These are phyloP conservation scores for Trypanosoma conorhini DNA, from an alignment of 208 protist genomes.

Conservation along the genomic window DNA sequence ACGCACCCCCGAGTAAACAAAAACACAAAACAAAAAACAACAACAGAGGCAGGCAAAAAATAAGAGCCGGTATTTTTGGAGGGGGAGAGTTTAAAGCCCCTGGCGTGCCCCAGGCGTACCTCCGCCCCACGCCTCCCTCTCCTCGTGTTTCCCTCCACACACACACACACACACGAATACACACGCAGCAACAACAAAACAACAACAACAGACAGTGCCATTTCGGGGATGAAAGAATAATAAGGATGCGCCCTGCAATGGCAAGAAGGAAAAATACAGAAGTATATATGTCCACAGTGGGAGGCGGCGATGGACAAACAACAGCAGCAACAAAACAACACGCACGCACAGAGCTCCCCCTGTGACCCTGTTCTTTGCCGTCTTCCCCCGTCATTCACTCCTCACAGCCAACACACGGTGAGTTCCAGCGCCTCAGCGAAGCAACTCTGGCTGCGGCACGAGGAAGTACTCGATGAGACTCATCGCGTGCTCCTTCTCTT, in stretches of 20 bases:
- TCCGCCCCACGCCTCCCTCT: too few relatives aligned
- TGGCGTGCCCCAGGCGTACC: too few relatives aligned
- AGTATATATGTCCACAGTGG: conserved; percentile 4
- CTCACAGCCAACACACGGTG: not conserved
- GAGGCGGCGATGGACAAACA: not conserved
- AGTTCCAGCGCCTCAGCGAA: conserved; percentile 17
- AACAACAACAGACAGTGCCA: not conserved
- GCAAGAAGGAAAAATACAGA: conserved; percentile 4
- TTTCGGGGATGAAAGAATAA: not conserved
- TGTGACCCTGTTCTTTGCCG: not conserved
- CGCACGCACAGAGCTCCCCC: not conserved
- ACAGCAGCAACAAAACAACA: too few relatives aligned
- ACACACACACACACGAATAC: not conserved
- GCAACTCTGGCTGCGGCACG: conserved; percentile 47
- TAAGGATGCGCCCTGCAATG: not conserved
- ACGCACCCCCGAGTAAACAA: not conserved
- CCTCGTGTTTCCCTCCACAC: too few relatives aligned
- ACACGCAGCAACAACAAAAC: not conserved
- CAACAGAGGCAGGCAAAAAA: conserved; percentile 6
- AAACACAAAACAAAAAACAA: conserved; percentile 17
- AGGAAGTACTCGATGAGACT: conserved; percentile 79
- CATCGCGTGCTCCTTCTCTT: conserved; percentile 67
- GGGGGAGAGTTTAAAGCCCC: too few relatives aligned
- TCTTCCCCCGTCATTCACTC: not conserved
- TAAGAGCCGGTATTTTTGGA: not conserved